Base-by-base conservation (phyloP, 305 asterid genomes). In the Galium porrigens region DNA sequence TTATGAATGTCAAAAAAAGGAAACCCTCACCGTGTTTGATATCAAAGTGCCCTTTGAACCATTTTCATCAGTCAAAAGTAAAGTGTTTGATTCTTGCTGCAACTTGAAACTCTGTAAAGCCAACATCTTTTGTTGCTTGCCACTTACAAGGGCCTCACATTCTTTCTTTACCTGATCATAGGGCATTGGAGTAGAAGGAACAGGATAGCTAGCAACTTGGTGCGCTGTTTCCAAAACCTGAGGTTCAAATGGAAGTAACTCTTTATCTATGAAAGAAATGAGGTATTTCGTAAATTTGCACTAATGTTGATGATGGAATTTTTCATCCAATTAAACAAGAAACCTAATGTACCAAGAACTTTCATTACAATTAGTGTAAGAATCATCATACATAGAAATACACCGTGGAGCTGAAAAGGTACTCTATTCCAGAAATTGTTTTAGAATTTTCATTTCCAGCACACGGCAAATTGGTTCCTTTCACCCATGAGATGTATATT, bases 151-250 rank as follows among this genome's bases (percentile, higher is more conserved):
- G 63, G 83, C 85, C 70, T 81, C 85, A 39, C 85, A 81, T 60
- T 78, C 81, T 52, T 68, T 71, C 69, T 78, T 81, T 18, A 81
- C 85, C 72, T 78, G 81, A 72, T 81, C 85, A 73, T 81, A 81
- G 22, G 85, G 76, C 36, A 79, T 69, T 11, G 81, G 81, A 8
- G 76, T 72, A 70, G 79, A 71, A 61, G 83, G 76, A 69, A 72
- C 69, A 22, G 85, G 83, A 59, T 68, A 58, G 76, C 79, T 81
- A 70, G 80, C 83, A 63, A 81, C 85, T 66, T 81, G 81, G 49
- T 62, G 77, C 11, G 85, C 85, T 64, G 81, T 81, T 68, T 81
- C 85, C 69, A 78, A 62, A 60, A 81, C 85, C 85, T 81, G 76
- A 39, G 52, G 39, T 67, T 36, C 14, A 52, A 17, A 61, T 33